A percentile compares a stretch with the other conserved stretches of the same genome.
phyloP scores from a whole-genome alignment of 2,329 filamentous ascomycete genomes.

The Thelonectria olida region DNA sequence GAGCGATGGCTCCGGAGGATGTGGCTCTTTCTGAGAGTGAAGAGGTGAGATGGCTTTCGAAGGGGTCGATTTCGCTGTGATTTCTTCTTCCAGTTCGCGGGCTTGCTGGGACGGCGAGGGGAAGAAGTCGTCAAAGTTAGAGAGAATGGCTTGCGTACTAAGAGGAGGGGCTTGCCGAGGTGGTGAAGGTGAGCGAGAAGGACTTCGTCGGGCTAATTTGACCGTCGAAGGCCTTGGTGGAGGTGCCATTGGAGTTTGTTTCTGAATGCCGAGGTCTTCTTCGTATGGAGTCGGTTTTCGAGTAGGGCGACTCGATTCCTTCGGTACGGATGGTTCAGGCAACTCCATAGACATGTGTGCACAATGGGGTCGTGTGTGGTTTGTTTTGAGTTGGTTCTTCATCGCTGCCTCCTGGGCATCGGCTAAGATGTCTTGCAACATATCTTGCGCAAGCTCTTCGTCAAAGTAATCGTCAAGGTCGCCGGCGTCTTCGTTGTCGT shows the following conservation, averaged over 20 bases:
- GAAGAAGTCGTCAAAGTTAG: constrained; percentile 63
- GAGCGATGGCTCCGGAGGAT: constrained; percentile 29
- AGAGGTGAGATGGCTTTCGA: background rate
- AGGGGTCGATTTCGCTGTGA: constrained; percentile 16
- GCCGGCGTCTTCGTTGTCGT: constrained; percentile 32
- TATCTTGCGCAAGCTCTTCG: constrained; percentile 38
- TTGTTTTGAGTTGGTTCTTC: no score
- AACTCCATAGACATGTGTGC: no score
- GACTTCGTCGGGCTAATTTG: constrained; percentile 4
- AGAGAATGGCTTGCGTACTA: constrained; percentile 64
- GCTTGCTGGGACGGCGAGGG: constrained; percentile 66
- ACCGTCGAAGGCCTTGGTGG: constrained; percentile 7
- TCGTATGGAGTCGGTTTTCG: constrained; percentile 19
- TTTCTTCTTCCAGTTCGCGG: constrained; percentile 58
- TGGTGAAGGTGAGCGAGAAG: constrained; percentile 23
- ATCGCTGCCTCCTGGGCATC: constrained; percentile 12
- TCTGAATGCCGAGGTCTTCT: constrained; percentile 32
- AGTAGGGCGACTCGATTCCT: background rate
- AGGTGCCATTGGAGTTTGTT: background rate
- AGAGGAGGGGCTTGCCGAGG: constrained; percentile 42
- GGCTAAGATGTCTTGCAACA: constrained; percentile 35
- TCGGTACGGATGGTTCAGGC: background rate
- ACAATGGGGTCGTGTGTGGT: no score
- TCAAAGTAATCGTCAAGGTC: constrained; percentile 39
- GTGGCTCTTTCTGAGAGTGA: background rate